Evolutionary conservation across 176 grass and related monocot genomes (phyloP).

Genomic region (Thalia dealbata): DNA sequence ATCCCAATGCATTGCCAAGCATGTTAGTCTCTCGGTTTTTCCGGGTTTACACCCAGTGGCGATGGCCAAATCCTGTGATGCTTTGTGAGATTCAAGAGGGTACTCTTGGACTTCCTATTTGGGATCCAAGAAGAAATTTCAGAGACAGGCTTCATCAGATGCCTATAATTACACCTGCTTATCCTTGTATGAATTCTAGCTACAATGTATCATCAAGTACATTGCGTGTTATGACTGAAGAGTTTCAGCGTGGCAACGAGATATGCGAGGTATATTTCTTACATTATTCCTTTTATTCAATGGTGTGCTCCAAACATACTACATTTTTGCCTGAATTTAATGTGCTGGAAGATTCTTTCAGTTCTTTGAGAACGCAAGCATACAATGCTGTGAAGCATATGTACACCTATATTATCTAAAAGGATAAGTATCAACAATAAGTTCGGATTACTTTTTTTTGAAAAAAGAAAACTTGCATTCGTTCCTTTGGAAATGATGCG

Average conservation of each 20-base stretch:
- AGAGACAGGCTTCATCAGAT: conserved; percentile 81
- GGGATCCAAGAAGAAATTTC: conserved; percentile 85
- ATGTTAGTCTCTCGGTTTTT: conserved; percentile 94
- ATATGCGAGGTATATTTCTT: conserved; percentile 60
- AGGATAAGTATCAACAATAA: too few species aligned
- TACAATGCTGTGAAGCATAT: too few species aligned
- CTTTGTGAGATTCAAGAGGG: conserved; percentile 81
- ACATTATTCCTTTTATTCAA: background rate
- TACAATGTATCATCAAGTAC: conserved; percentile 87
- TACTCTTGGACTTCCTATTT: conserved; percentile 62
- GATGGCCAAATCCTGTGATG: conserved; percentile 97
- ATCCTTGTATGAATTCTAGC: conserved; percentile 94
- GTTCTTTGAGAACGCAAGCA: too few species aligned
- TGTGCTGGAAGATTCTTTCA: too few species aligned
- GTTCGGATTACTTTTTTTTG: too few species aligned
- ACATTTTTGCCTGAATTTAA: too few species aligned
- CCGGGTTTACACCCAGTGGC: conserved; percentile 75
- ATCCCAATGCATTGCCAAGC: conserved; percentile 78
- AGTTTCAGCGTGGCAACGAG: conserved; percentile 61
- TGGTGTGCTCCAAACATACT: too few species aligned
- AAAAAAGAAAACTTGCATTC: too few species aligned
- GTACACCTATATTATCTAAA: too few species aligned
- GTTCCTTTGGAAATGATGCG: too few species aligned
- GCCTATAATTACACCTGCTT: conserved; percentile 97
- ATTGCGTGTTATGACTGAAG: conserved; percentile 61